phyloP scores from a whole-genome alignment of 2,329 filamentous ascomycete genomes.

The Fusarium setosum region DNA sequence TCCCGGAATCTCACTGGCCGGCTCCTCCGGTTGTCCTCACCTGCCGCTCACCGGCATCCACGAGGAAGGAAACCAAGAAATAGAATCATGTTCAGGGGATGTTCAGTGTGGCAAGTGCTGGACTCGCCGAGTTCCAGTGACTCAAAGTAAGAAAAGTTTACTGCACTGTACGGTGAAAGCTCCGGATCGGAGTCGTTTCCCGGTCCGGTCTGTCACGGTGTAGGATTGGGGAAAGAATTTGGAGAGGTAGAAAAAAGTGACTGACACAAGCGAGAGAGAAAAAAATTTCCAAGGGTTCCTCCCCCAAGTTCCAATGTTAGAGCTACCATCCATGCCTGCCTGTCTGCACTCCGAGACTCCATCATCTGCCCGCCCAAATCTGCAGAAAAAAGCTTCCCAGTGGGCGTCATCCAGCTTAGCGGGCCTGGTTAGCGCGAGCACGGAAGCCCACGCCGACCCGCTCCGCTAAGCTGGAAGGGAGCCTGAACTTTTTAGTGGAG shows the following conservation, averaged over 20 bases:
- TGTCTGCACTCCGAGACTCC: neutral
- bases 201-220: slow-evolving; percentile 25
- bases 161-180: slow-evolving; percentile 12
- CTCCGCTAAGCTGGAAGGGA: slow-evolving; percentile 30
- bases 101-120: slow-evolving; percentile 6
- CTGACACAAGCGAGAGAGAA: neutral
- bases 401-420: slow-evolving; percentile 38
- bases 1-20: slow-evolving; percentile 15
- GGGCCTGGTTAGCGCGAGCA: slow-evolving; percentile 23
- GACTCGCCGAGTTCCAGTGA: slow-evolving; percentile 12
- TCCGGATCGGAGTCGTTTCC: slow-evolving; percentile 30
- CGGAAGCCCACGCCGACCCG: slow-evolving; percentile 36
- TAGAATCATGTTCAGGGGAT: slow-evolving; percentile 15
- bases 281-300: slow-evolving; percentile 10
- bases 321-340: slow-evolving; percentile 23
- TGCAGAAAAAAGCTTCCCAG: slow-evolving; percentile 17
- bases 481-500: slow-evolving; percentile 39
- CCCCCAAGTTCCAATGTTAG: slow-evolving; percentile 10
- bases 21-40: slow-evolving; percentile 26
- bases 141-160: slow-evolving; percentile 23
- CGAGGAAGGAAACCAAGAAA: slow-evolving; percentile 3
- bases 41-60: slow-evolving; percentile 8
- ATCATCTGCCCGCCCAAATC: slow-evolving; percentile 27
- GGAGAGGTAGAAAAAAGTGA: slow-evolving; percentile 7
- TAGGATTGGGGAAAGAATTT: slow-evolving; percentile 19